Percentiles rank a stretch among this genome's conserved stretches.
phyloP scores from a whole-genome alignment of 2,329 filamentous ascomycete genomes.

The Aspergillus puulaauensis region DNA sequence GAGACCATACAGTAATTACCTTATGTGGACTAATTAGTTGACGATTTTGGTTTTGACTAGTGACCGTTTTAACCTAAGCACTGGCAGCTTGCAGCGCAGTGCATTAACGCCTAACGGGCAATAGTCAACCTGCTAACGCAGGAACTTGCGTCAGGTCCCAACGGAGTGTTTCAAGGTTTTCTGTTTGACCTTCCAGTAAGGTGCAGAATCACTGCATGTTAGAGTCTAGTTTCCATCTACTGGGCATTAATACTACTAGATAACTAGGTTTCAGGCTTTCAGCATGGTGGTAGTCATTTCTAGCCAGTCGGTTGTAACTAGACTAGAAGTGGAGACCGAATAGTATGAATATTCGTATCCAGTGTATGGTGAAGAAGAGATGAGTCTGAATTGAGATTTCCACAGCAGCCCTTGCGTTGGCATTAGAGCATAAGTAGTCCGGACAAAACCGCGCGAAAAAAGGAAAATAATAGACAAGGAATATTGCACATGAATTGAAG shows the following conservation, averaged over 20 bases:
- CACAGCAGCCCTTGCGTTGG: constrained; percentile 1
- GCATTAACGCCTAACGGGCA: not conserved
- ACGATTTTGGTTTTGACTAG: not conserved
- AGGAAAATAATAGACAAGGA: not conserved
- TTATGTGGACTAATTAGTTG: not conserved
- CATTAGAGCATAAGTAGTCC: constrained; percentile 14
- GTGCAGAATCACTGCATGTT: no score
- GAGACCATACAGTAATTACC: no score
- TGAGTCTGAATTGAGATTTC: constrained; percentile 4
- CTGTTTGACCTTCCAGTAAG: no score
- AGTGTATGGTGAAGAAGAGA: not conserved
- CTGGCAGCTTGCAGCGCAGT: not conserved
- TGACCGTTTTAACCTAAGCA: not conserved
- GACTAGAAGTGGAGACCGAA: constrained; percentile 1
- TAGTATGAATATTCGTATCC: not conserved
- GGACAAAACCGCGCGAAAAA: not conserved
- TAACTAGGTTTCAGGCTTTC: not conserved
- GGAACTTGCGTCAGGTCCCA: not conserved
- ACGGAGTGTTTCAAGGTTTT: no score
- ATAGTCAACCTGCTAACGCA: constrained; percentile 5
- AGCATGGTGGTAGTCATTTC: not conserved
- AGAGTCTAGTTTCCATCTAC: no score
- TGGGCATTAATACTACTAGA: no score
- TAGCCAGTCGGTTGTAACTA: not conserved
- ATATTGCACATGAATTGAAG: constrained; percentile 24